phyloP scores from a whole-genome alignment of 179 eudicot genomes.

The Corrigiola litoralis region DNA sequence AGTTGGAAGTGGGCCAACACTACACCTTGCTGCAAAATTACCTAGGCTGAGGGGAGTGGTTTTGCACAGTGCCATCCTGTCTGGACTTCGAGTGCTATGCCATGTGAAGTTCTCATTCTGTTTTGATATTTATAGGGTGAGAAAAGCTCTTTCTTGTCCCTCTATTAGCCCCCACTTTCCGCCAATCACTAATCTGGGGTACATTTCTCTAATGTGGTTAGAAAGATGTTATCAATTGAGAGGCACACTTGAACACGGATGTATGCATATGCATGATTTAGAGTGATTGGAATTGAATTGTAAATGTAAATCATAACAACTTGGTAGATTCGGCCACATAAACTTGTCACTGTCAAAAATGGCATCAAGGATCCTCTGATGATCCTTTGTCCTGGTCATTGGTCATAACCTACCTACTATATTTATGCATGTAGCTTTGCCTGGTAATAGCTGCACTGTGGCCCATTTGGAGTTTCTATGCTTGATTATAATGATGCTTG shows the following conservation, averaged over 20 bases:
- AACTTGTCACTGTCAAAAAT: not conserved
- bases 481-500: slow-evolving; percentile 20
- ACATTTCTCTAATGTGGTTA: not conserved
- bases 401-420: not conserved
- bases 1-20: slow-evolving; percentile 95
- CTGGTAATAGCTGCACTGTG: not conserved
- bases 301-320: not conserved
- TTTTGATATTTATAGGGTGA: slow-evolving; percentile 82
- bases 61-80: slow-evolving; percentile 96
- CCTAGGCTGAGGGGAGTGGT: slow-evolving; percentile 96
- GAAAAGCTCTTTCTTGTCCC: slow-evolving; percentile 1
- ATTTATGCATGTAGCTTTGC: not conserved
- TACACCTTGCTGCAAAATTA: slow-evolving; percentile 81
- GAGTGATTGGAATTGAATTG: not conserved
- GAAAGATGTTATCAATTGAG: not conserved
- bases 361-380: not conserved
- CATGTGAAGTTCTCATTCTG: slow-evolving; percentile 80
- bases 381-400: not conserved
- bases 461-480: not conserved
- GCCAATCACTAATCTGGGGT: not conserved
- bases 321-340: no score
- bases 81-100: slow-evolving; percentile 95
- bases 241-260: not conserved
- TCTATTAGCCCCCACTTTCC: not conserved
- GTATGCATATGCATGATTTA: not conserved